Evolutionary conservation across 306 rosid genomes (phyloP), one percentile per base, ranked within the genome.

Genomic region (Cyclanthera cordifolia): DNA sequence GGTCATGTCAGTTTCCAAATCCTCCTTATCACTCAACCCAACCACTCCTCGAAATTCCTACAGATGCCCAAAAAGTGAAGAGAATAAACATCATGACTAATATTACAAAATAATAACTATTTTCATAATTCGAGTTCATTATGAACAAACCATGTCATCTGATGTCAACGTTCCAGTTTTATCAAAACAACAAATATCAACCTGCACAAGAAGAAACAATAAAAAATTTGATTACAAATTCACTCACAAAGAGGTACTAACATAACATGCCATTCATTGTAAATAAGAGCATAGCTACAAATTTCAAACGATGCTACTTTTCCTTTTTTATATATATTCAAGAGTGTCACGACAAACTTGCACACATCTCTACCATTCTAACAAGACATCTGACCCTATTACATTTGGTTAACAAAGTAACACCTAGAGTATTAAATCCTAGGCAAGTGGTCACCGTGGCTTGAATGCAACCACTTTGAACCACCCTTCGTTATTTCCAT

Each of bases 111-210:
- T 10, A 34, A 73, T 4, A 61, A 70, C 55, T 47, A 72, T 61
- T 60, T 41, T 32, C 16, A 41, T 17, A 72, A 63, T 55, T 57
- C 27, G 52, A 34, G 48, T 58, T 20, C 52, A 28, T 72, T 41
- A 72, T 47, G 28, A 72, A 41, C 81, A 67, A 88, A 94, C 99
- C 99, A 94, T 94, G 83, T 94, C 99, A 73, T 94, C 99, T 53
- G 99, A 94, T 46, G 99, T 94, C 73, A 94, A 89, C 21, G 99
- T 94, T 82, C 99, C 99, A 52, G 99, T 94, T 87, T 94, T 94
- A 88, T 94, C 99, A 43, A 94, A 94, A 82, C 99, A 94, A 70
- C 99, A 94, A 74, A 94, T 90, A 80, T 94, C 99, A 79, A 94
- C 99, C 99, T 94, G 81, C 65, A 79, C n/a, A 59, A 23, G 28